These are phyloP conservation scores for Aspergillus sp. DNA, from an alignment of 2,329 filamentous ascomycete species.

Conservation along the genomic window DNA sequence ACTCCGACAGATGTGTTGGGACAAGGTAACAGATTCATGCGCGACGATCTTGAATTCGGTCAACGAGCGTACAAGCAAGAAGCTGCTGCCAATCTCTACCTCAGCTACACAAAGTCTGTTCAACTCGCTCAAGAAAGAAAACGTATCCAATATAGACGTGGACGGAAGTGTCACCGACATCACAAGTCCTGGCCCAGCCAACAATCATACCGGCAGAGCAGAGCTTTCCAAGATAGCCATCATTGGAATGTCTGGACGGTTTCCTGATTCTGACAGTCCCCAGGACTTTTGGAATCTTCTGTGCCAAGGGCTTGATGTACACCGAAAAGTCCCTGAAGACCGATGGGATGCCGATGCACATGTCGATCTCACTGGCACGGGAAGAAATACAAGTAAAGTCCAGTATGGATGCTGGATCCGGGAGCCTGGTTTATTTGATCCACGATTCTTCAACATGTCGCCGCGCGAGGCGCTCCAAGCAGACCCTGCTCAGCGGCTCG, in stretches of 20 bases:
- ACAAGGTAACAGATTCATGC: conserved; percentile 39
- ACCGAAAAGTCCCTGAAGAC: conserved; percentile 60
- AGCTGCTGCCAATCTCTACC: conserved; percentile 31
- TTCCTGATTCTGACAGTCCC: conserved; percentile 69
- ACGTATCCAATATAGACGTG: conserved; percentile 26
- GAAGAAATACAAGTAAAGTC: conserved; percentile 73
- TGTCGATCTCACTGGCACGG: conserved; percentile 69
- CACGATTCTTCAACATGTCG: conserved; percentile 86
- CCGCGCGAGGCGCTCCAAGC: conserved; percentile 77
- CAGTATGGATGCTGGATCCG: conserved; percentile 75
- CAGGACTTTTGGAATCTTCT: conserved; percentile 75
- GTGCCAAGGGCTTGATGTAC: conserved; percentile 72
- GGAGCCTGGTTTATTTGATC: conserved; percentile 74
- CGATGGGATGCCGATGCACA: conserved; percentile 74
- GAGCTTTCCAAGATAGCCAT: conserved; percentile 71
- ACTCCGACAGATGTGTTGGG: conserved; percentile 41
- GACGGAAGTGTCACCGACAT: conserved; percentile 29
- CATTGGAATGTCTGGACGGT: conserved; percentile 77
- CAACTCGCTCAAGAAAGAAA: conserved; percentile 30
- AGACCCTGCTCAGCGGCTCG: conserved; percentile 78
- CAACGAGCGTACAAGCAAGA: conserved; percentile 17
- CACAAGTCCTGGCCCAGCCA: conserved; percentile 13
- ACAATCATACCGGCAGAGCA: conserved; percentile 30
- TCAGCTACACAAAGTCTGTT: conserved; percentile 35
- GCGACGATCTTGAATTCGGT: conserved; percentile 21